phyloP scores from a whole-genome alignment of 2,329 filamentous ascomycete genomes.

The Pleurostoma richardsiae region DNA sequence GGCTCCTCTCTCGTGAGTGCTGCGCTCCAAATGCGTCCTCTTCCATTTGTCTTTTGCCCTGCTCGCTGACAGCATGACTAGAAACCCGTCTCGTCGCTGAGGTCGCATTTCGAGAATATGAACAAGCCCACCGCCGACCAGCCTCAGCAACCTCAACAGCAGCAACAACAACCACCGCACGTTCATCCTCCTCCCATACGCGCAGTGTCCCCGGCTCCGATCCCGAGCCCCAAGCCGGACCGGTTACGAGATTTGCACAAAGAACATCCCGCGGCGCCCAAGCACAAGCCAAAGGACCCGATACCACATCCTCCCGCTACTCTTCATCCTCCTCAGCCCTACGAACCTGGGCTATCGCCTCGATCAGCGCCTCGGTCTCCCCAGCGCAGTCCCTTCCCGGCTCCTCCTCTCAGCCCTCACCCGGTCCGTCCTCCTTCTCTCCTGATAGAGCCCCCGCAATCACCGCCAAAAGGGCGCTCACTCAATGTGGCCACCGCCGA shows the following conservation, averaged over 20 bases:
- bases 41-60: background rate
- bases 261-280: constrained; percentile 24
- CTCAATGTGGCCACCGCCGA: constrained; percentile 30
- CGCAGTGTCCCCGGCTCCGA: constrained; percentile 24
- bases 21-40: background rate
- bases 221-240: constrained; percentile 31
- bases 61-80: constrained; percentile 27
- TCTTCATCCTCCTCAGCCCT: constrained; percentile 9
- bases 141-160: constrained; percentile 14
- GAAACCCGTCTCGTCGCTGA: constrained; percentile 78
- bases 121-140: constrained; percentile 37
- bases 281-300: constrained; percentile 29
- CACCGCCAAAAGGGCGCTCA: constrained; percentile 51
- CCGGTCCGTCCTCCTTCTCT: constrained; percentile 56
- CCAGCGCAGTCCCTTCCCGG: constrained; percentile 37
- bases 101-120: constrained; percentile 79
- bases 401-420: constrained; percentile 39
- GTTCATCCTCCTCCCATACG: constrained; percentile 15
- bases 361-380: constrained; percentile 13
- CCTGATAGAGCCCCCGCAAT: constrained; percentile 64
- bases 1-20: constrained; percentile 67
- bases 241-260: constrained; percentile 33
- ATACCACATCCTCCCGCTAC: background rate
- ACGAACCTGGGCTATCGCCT: constrained; percentile 11
- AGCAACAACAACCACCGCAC: constrained; percentile 24